phyloP scores from a whole-genome alignment of 1,284 basidiomycete species.

The Dichomitus squalens region DNA sequence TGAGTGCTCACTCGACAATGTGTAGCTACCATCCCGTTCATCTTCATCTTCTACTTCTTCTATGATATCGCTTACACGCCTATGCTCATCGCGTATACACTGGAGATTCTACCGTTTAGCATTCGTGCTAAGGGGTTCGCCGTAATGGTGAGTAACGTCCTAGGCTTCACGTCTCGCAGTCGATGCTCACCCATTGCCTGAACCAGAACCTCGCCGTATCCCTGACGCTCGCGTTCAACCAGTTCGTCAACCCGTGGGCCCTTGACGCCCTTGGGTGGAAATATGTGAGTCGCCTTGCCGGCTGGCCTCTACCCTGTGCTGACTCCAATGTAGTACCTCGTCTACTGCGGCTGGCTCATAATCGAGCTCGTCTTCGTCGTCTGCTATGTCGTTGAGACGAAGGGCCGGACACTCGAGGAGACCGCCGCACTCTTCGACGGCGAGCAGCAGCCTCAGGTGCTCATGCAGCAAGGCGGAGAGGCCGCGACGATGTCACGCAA shows the following conservation, averaged over 20 bases:
- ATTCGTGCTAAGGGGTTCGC: slow-evolving; percentile 73
- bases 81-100: slow-evolving; percentile 62
- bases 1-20: background rate
- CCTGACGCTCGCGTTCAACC: slow-evolving; percentile 65
- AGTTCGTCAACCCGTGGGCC: slow-evolving; percentile 75
- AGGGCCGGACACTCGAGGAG: slow-evolving; percentile 63
- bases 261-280: slow-evolving; percentile 67
- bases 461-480: slow-evolving; percentile 50
- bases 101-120: slow-evolving; percentile 70
- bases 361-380: slow-evolving; percentile 60
- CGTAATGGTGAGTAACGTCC: slow-evolving; percentile 49
- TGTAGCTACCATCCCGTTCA: slow-evolving; percentile 65
- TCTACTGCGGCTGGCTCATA: slow-evolving; percentile 62
- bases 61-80: slow-evolving; percentile 71
- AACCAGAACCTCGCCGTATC: slow-evolving; percentile 58
- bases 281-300: slow-evolving; percentile 43
- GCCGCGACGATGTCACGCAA: slow-evolving; percentile 45
- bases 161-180: background rate
- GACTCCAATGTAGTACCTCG: slow-evolving; percentile 45
- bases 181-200: background rate
- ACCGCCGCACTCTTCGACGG: slow-evolving; percentile 68
- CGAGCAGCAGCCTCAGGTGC: slow-evolving; percentile 46
- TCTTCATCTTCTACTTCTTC: slow-evolving; percentile 71
- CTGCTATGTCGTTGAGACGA: slow-evolving; percentile 61
- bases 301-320: slow-evolving; percentile 6